phyloP scores from a whole-genome alignment of 805 yeast genomes.

The Wickerhamiella occidentalis region DNA sequence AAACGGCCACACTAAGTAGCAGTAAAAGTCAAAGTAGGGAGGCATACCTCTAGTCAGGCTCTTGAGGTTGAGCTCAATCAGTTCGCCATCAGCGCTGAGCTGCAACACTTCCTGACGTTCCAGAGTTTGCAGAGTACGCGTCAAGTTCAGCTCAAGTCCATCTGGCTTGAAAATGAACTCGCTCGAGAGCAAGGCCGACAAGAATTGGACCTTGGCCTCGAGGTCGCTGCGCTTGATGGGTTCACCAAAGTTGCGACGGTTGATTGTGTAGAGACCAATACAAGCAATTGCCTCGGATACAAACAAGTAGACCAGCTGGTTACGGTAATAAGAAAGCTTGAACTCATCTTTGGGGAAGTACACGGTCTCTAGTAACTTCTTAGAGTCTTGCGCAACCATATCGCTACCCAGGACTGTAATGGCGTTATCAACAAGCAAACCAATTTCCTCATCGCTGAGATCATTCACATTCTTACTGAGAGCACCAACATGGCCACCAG shows the following conservation, averaged over 20 bases:
- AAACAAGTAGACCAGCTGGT: conserved; percentile 43
- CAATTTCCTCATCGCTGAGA: conserved; percentile 20
- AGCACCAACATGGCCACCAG: conserved; percentile 33
- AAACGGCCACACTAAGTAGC: conserved; percentile 34
- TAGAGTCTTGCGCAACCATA: conserved; percentile 26
- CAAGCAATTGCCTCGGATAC: conserved; percentile 40
- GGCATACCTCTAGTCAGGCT: conserved; percentile 19
- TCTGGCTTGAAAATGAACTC: conserved; percentile 32
- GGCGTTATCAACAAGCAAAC: conserved; percentile 29
- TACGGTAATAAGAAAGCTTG: conserved; percentile 47
- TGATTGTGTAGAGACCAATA: conserved; percentile 29
- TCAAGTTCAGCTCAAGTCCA: conserved; percentile 28
- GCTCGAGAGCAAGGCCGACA: conserved; percentile 29
- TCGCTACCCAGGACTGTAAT: conserved; percentile 31
- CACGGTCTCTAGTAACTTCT: conserved; percentile 30
- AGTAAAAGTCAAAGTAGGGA: conserved; percentile 32
- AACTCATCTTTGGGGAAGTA: conserved; percentile 37
- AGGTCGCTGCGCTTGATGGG: conserved; percentile 23
- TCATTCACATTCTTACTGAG: conserved; percentile 22
- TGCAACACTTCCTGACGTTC: conserved; percentile 25
- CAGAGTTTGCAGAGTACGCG: conserved; percentile 24
- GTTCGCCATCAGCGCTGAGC: conserved; percentile 17
- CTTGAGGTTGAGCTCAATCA: conserved; percentile 15
- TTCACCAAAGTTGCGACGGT: conserved; percentile 16
- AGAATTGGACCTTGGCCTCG: conserved; percentile 25